Conservation (phyloP, 2,329 filamentous ascomycete species). For the Pseudocercospora fuligena region DNA sequence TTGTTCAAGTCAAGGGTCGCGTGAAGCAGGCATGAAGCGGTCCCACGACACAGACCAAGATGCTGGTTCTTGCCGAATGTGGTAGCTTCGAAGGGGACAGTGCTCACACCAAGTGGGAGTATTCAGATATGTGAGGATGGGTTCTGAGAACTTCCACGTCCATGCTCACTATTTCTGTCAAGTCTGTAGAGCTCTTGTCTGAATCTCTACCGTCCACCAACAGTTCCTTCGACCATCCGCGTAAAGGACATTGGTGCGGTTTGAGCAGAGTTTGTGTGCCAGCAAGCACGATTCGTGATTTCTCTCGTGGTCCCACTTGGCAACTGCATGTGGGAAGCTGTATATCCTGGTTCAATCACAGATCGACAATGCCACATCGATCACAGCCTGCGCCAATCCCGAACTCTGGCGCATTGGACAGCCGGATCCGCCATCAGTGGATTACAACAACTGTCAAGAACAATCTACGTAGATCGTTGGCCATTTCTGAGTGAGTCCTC, state of each 20-base stretch:
- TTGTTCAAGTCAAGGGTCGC: constrained; percentile 14
- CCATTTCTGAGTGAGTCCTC: neutral
- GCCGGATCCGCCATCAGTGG: neutral
- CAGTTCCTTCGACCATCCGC: no score
- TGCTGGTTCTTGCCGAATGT: no score
- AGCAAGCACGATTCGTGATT: neutral
- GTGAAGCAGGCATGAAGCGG: constrained; percentile 10
- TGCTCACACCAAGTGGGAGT: no score
- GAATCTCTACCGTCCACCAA: no score
- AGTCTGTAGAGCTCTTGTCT: no score
- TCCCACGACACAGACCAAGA: no score
- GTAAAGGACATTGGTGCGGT: no score
- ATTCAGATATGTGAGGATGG: no score
- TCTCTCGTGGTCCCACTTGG: neutral
- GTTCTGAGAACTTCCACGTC: no score
- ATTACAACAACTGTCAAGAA: neutral
- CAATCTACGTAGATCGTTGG: neutral
- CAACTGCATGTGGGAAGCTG: neutral
- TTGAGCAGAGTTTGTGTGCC: no score
- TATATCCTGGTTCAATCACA: neutral
- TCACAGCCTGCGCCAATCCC: neutral
- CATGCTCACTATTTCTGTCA: no score
- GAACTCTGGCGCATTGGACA: neutral
- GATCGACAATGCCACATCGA: neutral
- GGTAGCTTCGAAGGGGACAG: no score